These are phyloP conservation scores for Lojkania enalia DNA, from an alignment of 2,329 filamentous ascomycete species.

Conservation along the genomic window DNA sequence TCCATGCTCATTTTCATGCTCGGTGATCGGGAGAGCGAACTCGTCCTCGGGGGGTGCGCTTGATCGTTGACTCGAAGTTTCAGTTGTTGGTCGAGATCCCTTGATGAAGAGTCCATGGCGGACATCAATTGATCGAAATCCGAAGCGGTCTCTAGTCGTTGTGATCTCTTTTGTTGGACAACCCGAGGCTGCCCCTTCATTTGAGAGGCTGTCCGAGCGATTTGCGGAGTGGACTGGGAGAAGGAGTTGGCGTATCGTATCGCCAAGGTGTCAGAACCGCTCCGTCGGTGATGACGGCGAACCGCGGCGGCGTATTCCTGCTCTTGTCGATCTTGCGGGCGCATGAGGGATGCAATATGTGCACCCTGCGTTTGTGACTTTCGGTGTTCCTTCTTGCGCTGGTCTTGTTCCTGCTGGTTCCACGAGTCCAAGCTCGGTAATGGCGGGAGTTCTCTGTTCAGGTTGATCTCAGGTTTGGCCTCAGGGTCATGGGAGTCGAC, in stretches of 20 bases:
- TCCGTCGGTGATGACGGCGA: slow-evolving; percentile 31
- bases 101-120: slow-evolving; percentile 27
- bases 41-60: slow-evolving; percentile 16
- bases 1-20: slow-evolving; percentile 31
- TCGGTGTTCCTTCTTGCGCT: slow-evolving; percentile 17
- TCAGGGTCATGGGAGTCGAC: slow-evolving; percentile 27
- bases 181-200: slow-evolving; percentile 13
- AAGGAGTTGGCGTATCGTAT: slow-evolving; percentile 25
- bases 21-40: slow-evolving; percentile 15
- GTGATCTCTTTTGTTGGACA: not conserved
- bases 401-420: slow-evolving; percentile 28
- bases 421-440: slow-evolving; percentile 51
- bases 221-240: slow-evolving; percentile 13
- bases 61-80: slow-evolving; percentile 19
- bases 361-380: slow-evolving; percentile 25
- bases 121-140: slow-evolving; percentile 29
- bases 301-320: slow-evolving; percentile 33
- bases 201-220: slow-evolving; percentile 20
- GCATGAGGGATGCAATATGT: slow-evolving; percentile 43
- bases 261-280: slow-evolving; percentile 34
- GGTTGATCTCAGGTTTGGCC: slow-evolving; percentile 43
- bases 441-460: slow-evolving; percentile 54
- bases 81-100: slow-evolving; percentile 24
- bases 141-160: not conserved
- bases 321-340: slow-evolving; percentile 31